Evolutionary conservation across 1,284 basidiomycete species (phyloP).

Genomic region (Ustilago tritici): DNA sequence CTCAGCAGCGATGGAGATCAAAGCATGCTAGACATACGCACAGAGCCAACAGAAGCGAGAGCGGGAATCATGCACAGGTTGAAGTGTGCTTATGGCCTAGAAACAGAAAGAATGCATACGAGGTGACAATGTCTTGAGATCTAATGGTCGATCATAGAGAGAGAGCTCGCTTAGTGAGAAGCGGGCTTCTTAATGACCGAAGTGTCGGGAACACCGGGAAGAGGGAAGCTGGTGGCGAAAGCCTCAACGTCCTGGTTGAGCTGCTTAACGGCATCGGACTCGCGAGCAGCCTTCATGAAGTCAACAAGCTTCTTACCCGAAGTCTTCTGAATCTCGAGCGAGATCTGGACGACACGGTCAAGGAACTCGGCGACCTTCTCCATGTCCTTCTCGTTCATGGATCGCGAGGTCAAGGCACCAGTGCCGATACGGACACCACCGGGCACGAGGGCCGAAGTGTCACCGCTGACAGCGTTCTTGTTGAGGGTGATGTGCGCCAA

Average conservation of each 20-base stretch:
- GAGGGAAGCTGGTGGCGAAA: conserved; percentile 88
- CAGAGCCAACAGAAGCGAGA: conserved; percentile 3
- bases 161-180: conserved; percentile 29
- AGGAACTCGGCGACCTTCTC: conserved; percentile 85
- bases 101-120: conserved; percentile 30
- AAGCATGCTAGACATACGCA: background rate
- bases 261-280: conserved; percentile 79
- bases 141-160: background rate
- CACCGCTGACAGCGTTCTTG: conserved; percentile 97
- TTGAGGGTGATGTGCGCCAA: conserved; percentile 81
- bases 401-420: conserved; percentile 91
- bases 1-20: conserved; percentile 4
- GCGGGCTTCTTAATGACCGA: conserved; percentile 64
- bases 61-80: conserved; percentile 55
- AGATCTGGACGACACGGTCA: conserved; percentile 67
- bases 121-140: conserved; percentile 14
- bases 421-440: conserved; percentile 98
- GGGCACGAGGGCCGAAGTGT: conserved; percentile 91
- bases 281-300: conserved; percentile 85
- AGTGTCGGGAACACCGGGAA: conserved; percentile 86
- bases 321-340: conserved; percentile 80
- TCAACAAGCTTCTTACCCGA: conserved; percentile 94
- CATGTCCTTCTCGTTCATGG: conserved; percentile 89
- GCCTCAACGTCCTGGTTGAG: conserved; percentile 80
- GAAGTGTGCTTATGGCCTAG: conserved; percentile 42